phyloP scores from a whole-genome alignment of 495 filamentous ascomycete species.

The Trichocladium uniseriatum region DNA sequence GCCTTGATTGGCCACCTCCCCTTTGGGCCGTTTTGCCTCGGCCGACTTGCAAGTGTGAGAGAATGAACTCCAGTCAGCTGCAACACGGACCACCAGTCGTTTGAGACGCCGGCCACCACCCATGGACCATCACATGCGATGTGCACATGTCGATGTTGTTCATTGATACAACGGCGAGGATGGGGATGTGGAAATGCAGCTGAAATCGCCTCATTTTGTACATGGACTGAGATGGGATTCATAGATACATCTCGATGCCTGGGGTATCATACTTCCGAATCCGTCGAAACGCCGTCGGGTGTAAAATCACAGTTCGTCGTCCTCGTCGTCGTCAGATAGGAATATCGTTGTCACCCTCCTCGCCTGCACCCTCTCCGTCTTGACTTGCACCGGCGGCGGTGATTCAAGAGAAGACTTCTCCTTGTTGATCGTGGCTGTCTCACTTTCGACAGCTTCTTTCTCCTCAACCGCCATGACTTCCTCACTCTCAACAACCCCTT shows the following conservation, averaged over 20 bases:
- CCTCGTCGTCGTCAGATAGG: constrained; percentile 21
- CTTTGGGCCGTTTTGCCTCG: constrained; percentile 11
- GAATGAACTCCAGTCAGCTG: too few species aligned
- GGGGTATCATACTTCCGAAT: constrained; percentile 2
- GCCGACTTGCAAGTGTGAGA: too few species aligned
- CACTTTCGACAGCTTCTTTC: too few species aligned
- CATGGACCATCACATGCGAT: not conserved
- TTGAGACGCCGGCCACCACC: too few species aligned
- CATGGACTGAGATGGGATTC: not conserved
- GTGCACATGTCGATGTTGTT: not conserved
- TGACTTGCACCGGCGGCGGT: not conserved
- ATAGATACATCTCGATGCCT: too few species aligned
- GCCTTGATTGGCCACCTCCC: constrained; percentile 5
- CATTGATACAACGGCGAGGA: too few species aligned
- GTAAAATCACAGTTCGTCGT: constrained; percentile 19
- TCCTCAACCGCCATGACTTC: too few species aligned
- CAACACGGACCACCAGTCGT: not conserved
- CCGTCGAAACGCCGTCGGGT: not conserved
- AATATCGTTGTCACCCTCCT: constrained; percentile 13
- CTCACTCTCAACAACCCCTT: not conserved
- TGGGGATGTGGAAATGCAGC: not conserved
- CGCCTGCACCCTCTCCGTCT: constrained; percentile 5
- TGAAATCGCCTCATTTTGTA: not conserved
- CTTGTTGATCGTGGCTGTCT: too few species aligned
- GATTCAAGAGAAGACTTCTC: too few species aligned